These are phyloP conservation scores for Rubia peregrina DNA, from an alignment of 305 asterid genomes.

Conservation along the genomic window DNA sequence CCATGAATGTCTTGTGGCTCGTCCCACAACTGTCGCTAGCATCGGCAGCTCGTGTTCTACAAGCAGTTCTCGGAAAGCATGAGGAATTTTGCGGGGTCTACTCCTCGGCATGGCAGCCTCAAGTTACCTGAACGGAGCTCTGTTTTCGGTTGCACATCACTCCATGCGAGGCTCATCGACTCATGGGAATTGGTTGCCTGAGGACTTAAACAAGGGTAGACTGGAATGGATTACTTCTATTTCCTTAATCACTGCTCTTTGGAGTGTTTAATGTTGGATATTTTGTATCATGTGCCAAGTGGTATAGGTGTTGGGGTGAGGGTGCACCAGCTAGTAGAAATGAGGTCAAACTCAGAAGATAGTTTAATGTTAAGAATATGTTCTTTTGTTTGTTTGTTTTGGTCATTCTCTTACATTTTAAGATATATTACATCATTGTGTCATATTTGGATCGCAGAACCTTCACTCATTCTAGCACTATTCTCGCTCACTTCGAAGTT, in stretches of 20 bases:
- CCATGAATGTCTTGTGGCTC: conserved; percentile 49
- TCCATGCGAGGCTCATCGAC: conserved; percentile 25
- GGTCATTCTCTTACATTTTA: no score
- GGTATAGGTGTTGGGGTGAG: conserved; percentile 55
- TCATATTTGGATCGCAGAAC: no score
- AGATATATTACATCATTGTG: no score
- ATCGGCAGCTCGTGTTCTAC: no score
- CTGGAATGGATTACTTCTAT: conserved; percentile 50
- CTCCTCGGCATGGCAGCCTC: conserved; percentile 47
- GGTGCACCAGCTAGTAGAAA: conserved; percentile 22
- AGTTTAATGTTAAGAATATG: no score
- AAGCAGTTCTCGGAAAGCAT: conserved; percentile 66
- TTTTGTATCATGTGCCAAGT: conserved; percentile 41
- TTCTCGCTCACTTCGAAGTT: no score
- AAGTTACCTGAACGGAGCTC: conserved; percentile 38
- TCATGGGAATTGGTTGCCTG: conserved; percentile 54
- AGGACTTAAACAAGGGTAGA: conserved; percentile 58
- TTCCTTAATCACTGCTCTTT: conserved; percentile 38
- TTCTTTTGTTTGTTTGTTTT: no score
- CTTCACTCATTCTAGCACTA: no score
- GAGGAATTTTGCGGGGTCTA: conserved; percentile 69
- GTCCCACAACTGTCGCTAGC: conserved; percentile 73
- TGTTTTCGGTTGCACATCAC: conserved; percentile 38
- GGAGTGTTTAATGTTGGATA: conserved; percentile 39
- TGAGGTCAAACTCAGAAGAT: no score